These are phyloP conservation scores for Mimosa bimucronata DNA, from an alignment of 306 rosid genomes.

Conservation along the genomic window DNA sequence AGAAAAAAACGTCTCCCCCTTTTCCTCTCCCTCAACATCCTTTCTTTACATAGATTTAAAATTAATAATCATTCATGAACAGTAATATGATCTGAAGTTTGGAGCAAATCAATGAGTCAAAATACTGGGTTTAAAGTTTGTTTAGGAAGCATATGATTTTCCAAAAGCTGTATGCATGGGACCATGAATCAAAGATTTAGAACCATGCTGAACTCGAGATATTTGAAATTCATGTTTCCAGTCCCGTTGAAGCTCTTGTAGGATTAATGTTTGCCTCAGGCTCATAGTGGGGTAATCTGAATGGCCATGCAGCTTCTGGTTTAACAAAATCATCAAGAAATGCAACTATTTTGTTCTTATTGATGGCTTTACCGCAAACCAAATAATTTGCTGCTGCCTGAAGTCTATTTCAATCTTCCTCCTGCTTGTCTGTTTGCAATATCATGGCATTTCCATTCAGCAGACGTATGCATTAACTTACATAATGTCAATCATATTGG, in stretches of 20 bases:
- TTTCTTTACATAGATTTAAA: not conserved
- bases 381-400: too few species aligned
- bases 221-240: constrained; percentile 8
- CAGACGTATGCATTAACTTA: not conserved
- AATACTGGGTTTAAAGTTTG: not conserved
- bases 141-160: not conserved
- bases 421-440: too few species aligned
- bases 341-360: too few species aligned
- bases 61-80: not conserved
- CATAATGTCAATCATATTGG: not conserved
- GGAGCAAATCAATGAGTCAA: constrained; percentile 5
- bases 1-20: not conserved
- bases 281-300: too few species aligned
- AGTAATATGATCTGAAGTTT: constrained; percentile 28
- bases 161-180: not conserved
- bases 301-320: too few species aligned
- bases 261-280: too few species aligned
- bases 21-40: not conserved
- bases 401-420: too few species aligned
- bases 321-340: too few species aligned
- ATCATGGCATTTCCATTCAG: too few species aligned
- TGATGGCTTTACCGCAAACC: too few species aligned
- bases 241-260: too few species aligned
- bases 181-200: constrained; percentile 19
- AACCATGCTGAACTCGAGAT: constrained; percentile 20